Percentiles rank a stretch among this genome's conserved stretches.
Evolutionary conservation across 2,329 filamentous ascomycete species (phyloP).

Genomic region (Fusarium dlaminii): DNA sequence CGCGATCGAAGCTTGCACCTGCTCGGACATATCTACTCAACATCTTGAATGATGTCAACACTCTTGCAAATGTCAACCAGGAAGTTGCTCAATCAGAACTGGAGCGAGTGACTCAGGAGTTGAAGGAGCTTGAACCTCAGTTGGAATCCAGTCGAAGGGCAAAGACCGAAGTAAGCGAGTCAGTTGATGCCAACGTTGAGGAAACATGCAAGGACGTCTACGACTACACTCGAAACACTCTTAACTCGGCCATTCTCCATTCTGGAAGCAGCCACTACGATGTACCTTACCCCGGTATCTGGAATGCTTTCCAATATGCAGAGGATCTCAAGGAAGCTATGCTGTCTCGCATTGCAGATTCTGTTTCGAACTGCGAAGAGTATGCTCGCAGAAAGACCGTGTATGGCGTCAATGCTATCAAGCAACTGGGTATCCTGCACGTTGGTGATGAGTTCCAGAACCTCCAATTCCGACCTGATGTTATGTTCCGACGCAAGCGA

Average conservation of each 20-base stretch:
- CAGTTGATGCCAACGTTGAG: constrained; percentile 84
- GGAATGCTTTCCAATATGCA: constrained; percentile 88
- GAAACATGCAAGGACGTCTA: constrained; percentile 88
- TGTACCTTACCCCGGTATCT: constrained; percentile 86
- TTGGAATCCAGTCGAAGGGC: constrained; percentile 87
- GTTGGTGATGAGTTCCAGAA: constrained; percentile 88
- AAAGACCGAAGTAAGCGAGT: constrained; percentile 79
- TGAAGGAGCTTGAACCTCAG: constrained; percentile 84
- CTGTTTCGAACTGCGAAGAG: constrained; percentile 84
- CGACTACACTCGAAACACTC: constrained; percentile 78
- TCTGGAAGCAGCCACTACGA: constrained; percentile 82
- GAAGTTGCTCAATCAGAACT: constrained; percentile 89
- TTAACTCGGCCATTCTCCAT: constrained; percentile 78
- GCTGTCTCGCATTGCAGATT: constrained; percentile 84
- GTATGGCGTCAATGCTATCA: constrained; percentile 84
- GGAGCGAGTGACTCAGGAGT: constrained; percentile 81
- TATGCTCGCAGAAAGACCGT: constrained; percentile 82
- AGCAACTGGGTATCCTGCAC: constrained; percentile 86
- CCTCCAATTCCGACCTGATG: constrained; percentile 86
- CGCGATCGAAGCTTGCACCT: constrained; percentile 92
- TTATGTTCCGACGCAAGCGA: constrained; percentile 90
- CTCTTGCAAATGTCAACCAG: constrained; percentile 84
- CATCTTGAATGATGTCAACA: constrained; percentile 86
- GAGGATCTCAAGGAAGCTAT: constrained; percentile 94
- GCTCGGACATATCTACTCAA: constrained; percentile 96